Evolutionary conservation across 139 green algal genomes (phyloP).

Genomic region (Chlorokybus atmophyticus): DNA sequence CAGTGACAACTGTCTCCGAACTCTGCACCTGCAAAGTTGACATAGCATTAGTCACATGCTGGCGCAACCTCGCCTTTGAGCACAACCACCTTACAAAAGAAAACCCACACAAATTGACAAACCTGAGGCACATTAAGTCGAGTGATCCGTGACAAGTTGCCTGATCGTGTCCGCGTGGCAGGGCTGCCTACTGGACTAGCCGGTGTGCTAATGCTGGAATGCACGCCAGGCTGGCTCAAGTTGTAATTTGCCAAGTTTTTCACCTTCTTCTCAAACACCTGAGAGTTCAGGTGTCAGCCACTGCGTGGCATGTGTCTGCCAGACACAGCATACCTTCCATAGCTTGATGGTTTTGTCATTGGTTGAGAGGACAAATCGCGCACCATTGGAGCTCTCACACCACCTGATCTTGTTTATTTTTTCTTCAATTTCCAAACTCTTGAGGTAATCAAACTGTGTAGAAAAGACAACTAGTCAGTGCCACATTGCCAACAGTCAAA

Average conservation of each 20-base stretch:
- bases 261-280: slow-evolving; percentile 60
- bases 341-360: slow-evolving; percentile 98
- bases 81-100: too few relatives aligned
- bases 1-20: slow-evolving; percentile 35
- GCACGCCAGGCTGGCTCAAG: slow-evolving; percentile 13
- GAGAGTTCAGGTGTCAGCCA: too few relatives aligned
- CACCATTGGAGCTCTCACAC: slow-evolving; percentile 35
- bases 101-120: too few relatives aligned
- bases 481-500: too few relatives aligned
- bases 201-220: background rate
- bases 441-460: slow-evolving; percentile 91
- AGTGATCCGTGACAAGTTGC: too few relatives aligned
- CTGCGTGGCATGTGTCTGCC: background rate
- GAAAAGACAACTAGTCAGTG: too few relatives aligned
- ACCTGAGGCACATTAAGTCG: too few relatives aligned
- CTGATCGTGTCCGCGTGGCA: too few relatives aligned
- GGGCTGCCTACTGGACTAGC: too few relatives aligned
- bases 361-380: slow-evolving; percentile 34
- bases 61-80: too few relatives aligned
- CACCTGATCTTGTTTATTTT: slow-evolving; percentile 98
- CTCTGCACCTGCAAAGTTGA: slow-evolving; percentile 15
- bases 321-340: slow-evolving; percentile 66
- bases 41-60: background rate
- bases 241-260: slow-evolving; percentile 70
- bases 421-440: slow-evolving; percentile 97